phyloP scores from a whole-genome alignment of 768 basidiomycete species.

The Russula lepida region DNA sequence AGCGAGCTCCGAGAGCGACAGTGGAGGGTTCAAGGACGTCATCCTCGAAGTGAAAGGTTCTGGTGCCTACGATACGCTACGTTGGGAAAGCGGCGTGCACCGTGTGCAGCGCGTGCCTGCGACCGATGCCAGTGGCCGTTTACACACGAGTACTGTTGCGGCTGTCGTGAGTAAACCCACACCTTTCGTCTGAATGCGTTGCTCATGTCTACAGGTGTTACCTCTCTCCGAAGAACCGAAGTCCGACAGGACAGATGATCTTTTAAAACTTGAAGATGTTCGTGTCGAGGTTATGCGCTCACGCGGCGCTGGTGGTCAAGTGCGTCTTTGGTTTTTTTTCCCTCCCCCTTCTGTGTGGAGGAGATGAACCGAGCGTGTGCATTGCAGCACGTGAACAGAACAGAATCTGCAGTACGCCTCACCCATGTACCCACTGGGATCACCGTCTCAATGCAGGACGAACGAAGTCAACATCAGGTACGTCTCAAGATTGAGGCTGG shows the following conservation, averaged over 20 bases:
- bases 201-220: slow-evolving; percentile 52
- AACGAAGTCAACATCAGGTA: slow-evolving; percentile 91
- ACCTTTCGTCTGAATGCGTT: not conserved
- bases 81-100: slow-evolving; percentile 95
- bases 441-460: slow-evolving; percentile 97
- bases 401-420: slow-evolving; percentile 92
- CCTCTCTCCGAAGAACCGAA: slow-evolving; percentile 63
- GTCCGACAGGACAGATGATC: slow-evolving; percentile 42
- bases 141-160: slow-evolving; percentile 88
- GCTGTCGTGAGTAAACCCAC: slow-evolving; percentile 52
- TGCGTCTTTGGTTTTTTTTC: slow-evolving; percentile 28
- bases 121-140: slow-evolving; percentile 79
- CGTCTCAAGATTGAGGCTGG: slow-evolving; percentile 11
- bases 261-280: slow-evolving; percentile 79
- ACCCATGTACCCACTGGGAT: slow-evolving; percentile 91
- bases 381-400: slow-evolving; percentile 90
- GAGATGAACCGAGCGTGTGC: not conserved
- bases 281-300: slow-evolving; percentile 92
- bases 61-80: slow-evolving; percentile 68
- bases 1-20: slow-evolving; percentile 47
- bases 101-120: slow-evolving; percentile 90
- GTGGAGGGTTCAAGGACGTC: slow-evolving; percentile 69
- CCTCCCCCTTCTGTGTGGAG: not conserved
- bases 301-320: slow-evolving; percentile 95
- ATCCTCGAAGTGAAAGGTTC: slow-evolving; percentile 71